Percentiles rank a stretch among this genome's conserved stretches.
phyloP scores from a whole-genome alignment of 495 filamentous ascomycete species.

The Pyrenopolyporus hunteri region DNA sequence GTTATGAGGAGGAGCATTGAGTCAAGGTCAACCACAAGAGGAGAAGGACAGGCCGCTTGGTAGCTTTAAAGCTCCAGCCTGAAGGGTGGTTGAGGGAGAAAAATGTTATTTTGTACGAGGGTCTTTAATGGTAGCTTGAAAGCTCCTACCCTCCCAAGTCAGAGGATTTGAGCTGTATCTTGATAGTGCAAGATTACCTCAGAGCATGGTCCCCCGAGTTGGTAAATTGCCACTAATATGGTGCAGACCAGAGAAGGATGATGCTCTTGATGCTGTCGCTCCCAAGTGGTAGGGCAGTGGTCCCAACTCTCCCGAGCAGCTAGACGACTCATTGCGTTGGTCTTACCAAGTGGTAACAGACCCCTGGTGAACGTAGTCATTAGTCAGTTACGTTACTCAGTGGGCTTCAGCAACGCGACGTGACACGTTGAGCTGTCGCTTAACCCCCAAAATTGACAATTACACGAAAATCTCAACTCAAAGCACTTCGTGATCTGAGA shows the following conservation, averaged over 20 bases:
- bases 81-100: slow-evolving; percentile 32
- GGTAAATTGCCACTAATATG: slow-evolving; percentile 1
- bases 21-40: slow-evolving; percentile 38
- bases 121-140: slow-evolving; percentile 58
- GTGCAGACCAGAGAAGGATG: slow-evolving; percentile 15
- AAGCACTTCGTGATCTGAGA: neutral
- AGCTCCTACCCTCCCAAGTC: slow-evolving; percentile 54
- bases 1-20: slow-evolving; percentile 47
- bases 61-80: slow-evolving; percentile 62
- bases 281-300: slow-evolving; percentile 36
- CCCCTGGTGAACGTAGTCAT: slow-evolving; percentile 12
- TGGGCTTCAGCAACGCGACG: slow-evolving; percentile 14
- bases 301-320: slow-evolving; percentile 5
- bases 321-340: slow-evolving; percentile 11
- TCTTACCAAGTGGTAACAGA: slow-evolving; percentile 33
- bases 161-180: slow-evolving; percentile 15
- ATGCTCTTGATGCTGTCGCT: slow-evolving; percentile 21
- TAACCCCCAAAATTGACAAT: slow-evolving; percentile 31
- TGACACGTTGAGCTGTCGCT: slow-evolving; percentile 10
- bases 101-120: slow-evolving; percentile 38
- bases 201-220: slow-evolving; percentile 12
- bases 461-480: neutral
- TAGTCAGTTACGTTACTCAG: slow-evolving; percentile 16
- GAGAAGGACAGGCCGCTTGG: slow-evolving; percentile 49
- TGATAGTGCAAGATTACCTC: neutral